Conservation (phyloP, 805 yeast genomes). For the Starmera pachycereana region DNA sequence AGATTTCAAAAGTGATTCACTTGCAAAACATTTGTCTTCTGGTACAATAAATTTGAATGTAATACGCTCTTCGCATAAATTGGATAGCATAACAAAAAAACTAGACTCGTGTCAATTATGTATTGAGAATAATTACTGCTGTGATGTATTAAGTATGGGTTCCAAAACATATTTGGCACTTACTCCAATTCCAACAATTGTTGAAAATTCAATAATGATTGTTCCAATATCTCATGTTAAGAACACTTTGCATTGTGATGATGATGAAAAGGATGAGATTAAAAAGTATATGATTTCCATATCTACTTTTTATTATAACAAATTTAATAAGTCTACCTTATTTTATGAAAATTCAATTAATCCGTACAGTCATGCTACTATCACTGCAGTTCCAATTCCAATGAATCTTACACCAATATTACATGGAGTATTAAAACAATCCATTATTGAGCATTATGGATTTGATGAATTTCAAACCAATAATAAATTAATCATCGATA, state of each 20-base stretch:
- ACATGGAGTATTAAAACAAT: slow-evolving; percentile 32
- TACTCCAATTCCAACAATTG: slow-evolving; percentile 30
- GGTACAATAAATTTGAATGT: slow-evolving; percentile 21
- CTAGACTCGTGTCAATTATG: slow-evolving; percentile 29
- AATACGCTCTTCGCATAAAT: slow-evolving; percentile 15
- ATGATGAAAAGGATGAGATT: slow-evolving; percentile 35
- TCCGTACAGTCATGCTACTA: slow-evolving; percentile 26
- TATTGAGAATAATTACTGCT: slow-evolving; percentile 18
- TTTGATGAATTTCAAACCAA: slow-evolving; percentile 30
- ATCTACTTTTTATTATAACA: slow-evolving; percentile 27
- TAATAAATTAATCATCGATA: slow-evolving; percentile 27
- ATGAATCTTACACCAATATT: slow-evolving; percentile 18
- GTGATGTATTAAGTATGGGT: slow-evolving; percentile 26
- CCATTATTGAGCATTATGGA: slow-evolving; percentile 21
- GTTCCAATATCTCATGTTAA: slow-evolving; percentile 30
- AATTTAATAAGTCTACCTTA: slow-evolving; percentile 24
- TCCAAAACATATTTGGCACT: slow-evolving; percentile 26
- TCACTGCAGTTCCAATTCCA: slow-evolving; percentile 35
- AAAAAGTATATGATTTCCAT: slow-evolving; percentile 30
- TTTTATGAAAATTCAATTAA: slow-evolving; percentile 35
- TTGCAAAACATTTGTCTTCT: slow-evolving; percentile 22
- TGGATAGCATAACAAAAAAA: slow-evolving; percentile 18
- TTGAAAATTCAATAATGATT: slow-evolving; percentile 25
- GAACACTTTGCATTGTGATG: slow-evolving; percentile 30
- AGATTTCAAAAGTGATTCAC: slow-evolving; percentile 29